phyloP scores from a whole-genome alignment of 148 eudicot genomes.

The Linanthus parryae region DNA sequence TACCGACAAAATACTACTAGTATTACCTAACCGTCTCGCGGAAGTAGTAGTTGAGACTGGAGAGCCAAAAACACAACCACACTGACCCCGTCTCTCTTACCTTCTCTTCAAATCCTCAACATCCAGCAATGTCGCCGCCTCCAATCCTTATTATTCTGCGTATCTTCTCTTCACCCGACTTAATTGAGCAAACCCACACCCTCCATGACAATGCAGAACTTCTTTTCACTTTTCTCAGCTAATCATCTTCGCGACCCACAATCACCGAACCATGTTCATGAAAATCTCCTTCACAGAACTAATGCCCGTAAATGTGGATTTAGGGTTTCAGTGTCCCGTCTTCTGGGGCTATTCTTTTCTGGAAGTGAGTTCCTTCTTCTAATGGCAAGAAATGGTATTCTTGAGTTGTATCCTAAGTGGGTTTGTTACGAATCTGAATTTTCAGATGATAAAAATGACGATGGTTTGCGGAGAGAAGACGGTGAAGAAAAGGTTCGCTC shows the following conservation, averaged over 20 bases:
- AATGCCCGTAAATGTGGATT: constrained; percentile 14
- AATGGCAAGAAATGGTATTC: not conserved
- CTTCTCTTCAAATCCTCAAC: constrained; percentile 21
- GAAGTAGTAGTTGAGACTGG: constrained; percentile 23
- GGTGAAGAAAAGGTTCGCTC: constrained; percentile 41
- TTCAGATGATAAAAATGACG: constrained; percentile 30
- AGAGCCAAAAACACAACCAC: not conserved
- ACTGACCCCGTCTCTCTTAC: not conserved
- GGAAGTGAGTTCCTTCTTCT: constrained; percentile 13
- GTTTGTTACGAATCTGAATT: constrained; percentile 3
- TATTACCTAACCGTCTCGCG: constrained; percentile 24
- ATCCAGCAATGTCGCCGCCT: constrained; percentile 6
- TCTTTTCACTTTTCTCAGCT: constrained; percentile 4
- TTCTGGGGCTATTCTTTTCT: constrained; percentile 14
- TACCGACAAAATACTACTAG: too few species aligned
- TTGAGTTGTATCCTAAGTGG: constrained; percentile 2
- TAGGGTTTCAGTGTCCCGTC: constrained; percentile 1
- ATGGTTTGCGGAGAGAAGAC: constrained; percentile 25
- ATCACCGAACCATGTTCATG: constrained; percentile 16
- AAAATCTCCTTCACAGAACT: constrained; percentile 17
- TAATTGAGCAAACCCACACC: not conserved
- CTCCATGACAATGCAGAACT: constrained; percentile 14
- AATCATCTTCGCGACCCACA: not conserved
- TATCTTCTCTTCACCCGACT: not conserved
- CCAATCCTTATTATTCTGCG: not conserved